These are phyloP conservation scores for Plasmodium inui DNA, from an alignment of 169 alveolate genomes.

Conservation along the genomic window DNA sequence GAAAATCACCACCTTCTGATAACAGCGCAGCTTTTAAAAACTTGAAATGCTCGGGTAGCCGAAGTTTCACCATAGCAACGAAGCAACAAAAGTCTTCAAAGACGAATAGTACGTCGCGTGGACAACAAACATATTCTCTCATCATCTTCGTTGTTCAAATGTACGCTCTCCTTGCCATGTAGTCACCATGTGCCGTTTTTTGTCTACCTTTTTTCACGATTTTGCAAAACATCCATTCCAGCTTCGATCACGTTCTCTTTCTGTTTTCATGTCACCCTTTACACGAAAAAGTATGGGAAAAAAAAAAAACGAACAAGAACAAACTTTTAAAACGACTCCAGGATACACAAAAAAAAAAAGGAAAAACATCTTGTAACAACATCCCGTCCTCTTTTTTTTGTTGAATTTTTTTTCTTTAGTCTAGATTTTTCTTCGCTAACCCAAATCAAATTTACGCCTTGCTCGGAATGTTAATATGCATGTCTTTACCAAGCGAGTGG, in stretches of 20 bases:
- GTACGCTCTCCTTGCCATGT: not conserved
- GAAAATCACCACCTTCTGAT: not conserved
- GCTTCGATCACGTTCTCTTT: not conserved
- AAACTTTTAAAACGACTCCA: not conserved
- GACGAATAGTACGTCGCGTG: not conserved
- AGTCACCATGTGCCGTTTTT: not conserved
- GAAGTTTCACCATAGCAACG: not conserved
- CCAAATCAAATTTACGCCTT: not conserved
- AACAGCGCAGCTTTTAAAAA: not conserved
- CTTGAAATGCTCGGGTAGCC: not conserved
- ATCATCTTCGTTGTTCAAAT: not conserved
- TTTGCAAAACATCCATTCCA: not conserved
- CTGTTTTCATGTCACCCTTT: not conserved
- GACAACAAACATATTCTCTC: not conserved
- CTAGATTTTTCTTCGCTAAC: slow-evolving; percentile 18
- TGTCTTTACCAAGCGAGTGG: not conserved
- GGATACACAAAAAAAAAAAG: not conserved
- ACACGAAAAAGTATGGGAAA: not conserved
- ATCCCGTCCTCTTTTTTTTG: not conserved
- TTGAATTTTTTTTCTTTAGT: not conserved
- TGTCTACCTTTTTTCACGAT: not conserved
- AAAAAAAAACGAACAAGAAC: not conserved
- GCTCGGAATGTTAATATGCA: not conserved
- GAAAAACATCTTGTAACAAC: not conserved
- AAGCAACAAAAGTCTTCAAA: not conserved